Percentiles rank a stretch among this genome's conserved stretches.
phyloP scores from a whole-genome alignment of 257 asterid genomes.

The Petunia axillaris region DNA sequence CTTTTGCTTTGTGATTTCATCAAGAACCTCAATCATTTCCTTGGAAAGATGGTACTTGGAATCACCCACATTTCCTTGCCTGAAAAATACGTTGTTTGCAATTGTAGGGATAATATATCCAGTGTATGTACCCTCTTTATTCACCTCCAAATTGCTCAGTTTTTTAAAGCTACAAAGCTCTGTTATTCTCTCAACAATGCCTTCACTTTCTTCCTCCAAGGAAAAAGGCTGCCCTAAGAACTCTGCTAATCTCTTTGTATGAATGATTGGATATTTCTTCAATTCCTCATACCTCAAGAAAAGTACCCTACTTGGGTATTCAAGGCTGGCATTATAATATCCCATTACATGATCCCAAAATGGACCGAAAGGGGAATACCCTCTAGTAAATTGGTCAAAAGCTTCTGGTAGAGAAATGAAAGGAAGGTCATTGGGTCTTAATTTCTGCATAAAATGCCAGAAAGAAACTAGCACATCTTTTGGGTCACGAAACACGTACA shows the following conservation, averaged over 20 bases:
- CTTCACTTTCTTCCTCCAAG: no score
- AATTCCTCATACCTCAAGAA: constrained; percentile 32
- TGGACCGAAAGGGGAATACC: constrained; percentile 44
- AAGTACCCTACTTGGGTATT: constrained; percentile 22
- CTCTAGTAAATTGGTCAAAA: constrained; percentile 35
- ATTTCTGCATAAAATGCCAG: constrained; percentile 49
- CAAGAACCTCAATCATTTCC: constrained; percentile 29
- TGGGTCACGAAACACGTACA: no score
- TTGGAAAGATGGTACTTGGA: constrained; percentile 27
- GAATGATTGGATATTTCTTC: constrained; percentile 25
- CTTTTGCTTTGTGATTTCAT: background rate
- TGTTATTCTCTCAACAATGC: no score
- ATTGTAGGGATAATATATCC: no score
- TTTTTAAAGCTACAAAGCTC: no score
- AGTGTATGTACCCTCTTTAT: no score
- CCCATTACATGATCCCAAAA: constrained; percentile 54
- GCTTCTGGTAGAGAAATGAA: constrained; percentile 41
- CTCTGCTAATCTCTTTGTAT: background rate
- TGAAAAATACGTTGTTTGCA: constrained; percentile 25
- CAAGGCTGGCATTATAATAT: constrained; percentile 35
- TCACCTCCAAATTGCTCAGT: no score
- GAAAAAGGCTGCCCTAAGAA: no score
- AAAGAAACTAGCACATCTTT: constrained; percentile 50
- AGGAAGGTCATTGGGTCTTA: constrained; percentile 28
- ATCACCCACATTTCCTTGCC: constrained; percentile 35